Percentiles rank a stretch among this genome's conserved stretches.
phyloP scores from a whole-genome alignment of 2,329 filamentous ascomycete genomes.

The Fusarium subtropicale region DNA sequence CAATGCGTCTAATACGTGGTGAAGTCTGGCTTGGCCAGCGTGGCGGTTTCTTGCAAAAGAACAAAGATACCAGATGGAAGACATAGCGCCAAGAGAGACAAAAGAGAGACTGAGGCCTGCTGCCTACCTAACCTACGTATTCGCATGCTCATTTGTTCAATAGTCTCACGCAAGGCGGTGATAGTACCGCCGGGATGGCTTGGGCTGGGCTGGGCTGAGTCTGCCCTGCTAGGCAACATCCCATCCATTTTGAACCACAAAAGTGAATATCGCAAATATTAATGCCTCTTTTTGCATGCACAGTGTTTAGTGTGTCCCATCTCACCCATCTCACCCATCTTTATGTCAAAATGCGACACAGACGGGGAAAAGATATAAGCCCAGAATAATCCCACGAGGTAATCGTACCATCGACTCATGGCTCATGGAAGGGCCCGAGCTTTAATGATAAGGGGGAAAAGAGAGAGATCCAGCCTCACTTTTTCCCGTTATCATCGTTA shows the following conservation, averaged over 20 bases:
- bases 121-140: not conserved
- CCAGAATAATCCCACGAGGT: slow-evolving; percentile 20
- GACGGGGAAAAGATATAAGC: not conserved
- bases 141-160: slow-evolving; percentile 7
- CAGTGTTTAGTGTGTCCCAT: slow-evolving; percentile 17
- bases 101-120: slow-evolving; percentile 27
- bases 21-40: slow-evolving; percentile 28
- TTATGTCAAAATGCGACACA: not conserved
- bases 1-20: slow-evolving; percentile 28
- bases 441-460: slow-evolving; percentile 19
- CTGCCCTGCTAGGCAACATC: slow-evolving; percentile 19
- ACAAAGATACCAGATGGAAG: not conserved
- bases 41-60: slow-evolving; percentile 19
- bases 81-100: slow-evolving; percentile 4
- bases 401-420: slow-evolving; percentile 40
- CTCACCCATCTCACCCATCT: not conserved
- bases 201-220: slow-evolving; percentile 34
- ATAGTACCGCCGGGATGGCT: slow-evolving; percentile 2
- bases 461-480: slow-evolving; percentile 25
- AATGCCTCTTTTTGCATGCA: slow-evolving; percentile 8
- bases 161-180: slow-evolving; percentile 16
- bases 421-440: slow-evolving; percentile 33
- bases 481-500: not conserved
- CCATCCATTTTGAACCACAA: slow-evolving; percentile 18
- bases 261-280: not conserved